Conservation (phyloP, 129 eudicot species). For the Tagetes erecta region DNA sequence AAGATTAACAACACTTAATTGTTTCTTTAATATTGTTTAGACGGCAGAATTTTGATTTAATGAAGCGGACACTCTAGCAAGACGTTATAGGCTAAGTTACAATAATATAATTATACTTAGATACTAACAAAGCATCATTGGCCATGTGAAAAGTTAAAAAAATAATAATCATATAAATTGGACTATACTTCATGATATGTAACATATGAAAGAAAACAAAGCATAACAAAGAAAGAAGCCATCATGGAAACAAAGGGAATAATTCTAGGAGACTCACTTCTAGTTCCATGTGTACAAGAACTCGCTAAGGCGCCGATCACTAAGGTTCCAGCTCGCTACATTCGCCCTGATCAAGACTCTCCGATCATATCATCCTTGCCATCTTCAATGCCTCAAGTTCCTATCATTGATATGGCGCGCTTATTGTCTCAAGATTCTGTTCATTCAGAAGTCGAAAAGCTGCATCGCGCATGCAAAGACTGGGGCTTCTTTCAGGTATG, state of each 20-base stretch:
- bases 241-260: slow-evolving; percentile 15
- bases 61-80: background rate
- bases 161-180: background rate
- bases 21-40: background rate
- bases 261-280: background rate
- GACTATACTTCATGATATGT: background rate
- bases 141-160: background rate
- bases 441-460: background rate
- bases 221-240: background rate
- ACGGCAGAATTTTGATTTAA: background rate
- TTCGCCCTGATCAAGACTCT: slow-evolving; percentile 14
- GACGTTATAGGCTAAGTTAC: background rate
- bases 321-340: slow-evolving; percentile 2
- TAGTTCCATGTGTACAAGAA: slow-evolving; percentile 18
- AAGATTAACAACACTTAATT: background rate
- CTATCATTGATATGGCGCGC: slow-evolving; percentile 15
- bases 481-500: background rate
- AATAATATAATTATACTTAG: background rate
- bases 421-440: slow-evolving; percentile 4
- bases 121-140: background rate
- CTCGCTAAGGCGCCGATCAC: slow-evolving; percentile 13
- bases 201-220: background rate
- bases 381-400: background rate
- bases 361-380: background rate
- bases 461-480: background rate